Evolutionary conservation across 768 basidiomycete species (phyloP), one percentile per base, ranked within the genome.

Genomic region (Dioszegia crocea): DNA sequence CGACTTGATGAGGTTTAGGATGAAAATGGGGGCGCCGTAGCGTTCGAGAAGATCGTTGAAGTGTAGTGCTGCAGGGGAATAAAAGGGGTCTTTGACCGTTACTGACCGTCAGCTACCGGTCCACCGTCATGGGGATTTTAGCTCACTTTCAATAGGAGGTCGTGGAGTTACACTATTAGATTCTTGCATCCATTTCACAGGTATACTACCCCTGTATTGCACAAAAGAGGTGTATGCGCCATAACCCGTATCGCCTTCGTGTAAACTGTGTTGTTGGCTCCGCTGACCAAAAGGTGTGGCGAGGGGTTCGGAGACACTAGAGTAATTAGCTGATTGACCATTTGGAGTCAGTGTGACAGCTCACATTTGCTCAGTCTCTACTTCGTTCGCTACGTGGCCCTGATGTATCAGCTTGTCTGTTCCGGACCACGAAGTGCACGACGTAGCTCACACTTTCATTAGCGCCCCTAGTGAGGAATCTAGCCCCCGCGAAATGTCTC

Each of bases 311-410:
- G 75, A 76, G 3, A 76, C 75, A n/a, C 71, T 73, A 23, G 2
- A 45, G 8, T 11, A 8, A 36, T 56, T 14, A 63, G 52, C 52
- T 56, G 9, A 26, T 21, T 12, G n/a, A 16, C 12, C 6, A 1
- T 31, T 26, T 29, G 24, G 19, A 47, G 5, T 4, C 33, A 17
- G 21, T 4, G n/a, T 3, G 57, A 46, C 41, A 27, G n/a, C 16
- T 53, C 31, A 70, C 71, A 99, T 94, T 70, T 99, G 96, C 74
- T 99, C 96, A 0, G 92, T 96, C 78, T 99, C 96, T 1, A 99
- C 96, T 76, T 98, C 96, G 71, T 99, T 99, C 2, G 94, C 94
- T 10, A 98, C 94, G 72, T 93, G 91, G 2, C 96, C 96, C 91
- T 96, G 61, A 30, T 33, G 23, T 3, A 11, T 65, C 36, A 67